Conservation (phyloP, 2,329 filamentous ascomycete species). For the Ceratocystis diversiconidia region DNA sequence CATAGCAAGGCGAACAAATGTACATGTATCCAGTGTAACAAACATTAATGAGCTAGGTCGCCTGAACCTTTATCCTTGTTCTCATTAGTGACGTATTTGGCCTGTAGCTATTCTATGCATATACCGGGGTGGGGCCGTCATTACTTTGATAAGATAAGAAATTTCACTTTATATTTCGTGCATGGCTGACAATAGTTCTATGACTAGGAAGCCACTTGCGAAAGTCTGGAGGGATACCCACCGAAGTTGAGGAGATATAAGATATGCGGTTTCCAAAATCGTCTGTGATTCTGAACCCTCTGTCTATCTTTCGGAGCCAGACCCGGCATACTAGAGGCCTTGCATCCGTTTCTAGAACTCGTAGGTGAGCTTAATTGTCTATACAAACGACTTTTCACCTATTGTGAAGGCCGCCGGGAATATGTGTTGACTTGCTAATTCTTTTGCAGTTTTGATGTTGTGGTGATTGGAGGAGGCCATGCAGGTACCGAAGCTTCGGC, state of each 20-base stretch:
- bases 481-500: slow-evolving; percentile 88
- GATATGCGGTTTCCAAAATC: slow-evolving; percentile 2
- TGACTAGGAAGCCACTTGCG: too few species aligned
- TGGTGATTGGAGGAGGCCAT: slow-evolving; percentile 92
- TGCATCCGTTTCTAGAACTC: slow-evolving; percentile 5
- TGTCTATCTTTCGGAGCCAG: not conserved
- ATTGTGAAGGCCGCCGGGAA: not conserved
- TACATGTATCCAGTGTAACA: not conserved
- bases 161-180: not conserved
- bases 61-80: not conserved
- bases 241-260: not conserved
- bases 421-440: not conserved
- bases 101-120: slow-evolving; percentile 6
- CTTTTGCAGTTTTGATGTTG: slow-evolving; percentile 56
- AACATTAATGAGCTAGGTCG: not conserved
- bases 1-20: not conserved
- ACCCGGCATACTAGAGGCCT: slow-evolving; percentile 2
- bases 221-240: not conserved
- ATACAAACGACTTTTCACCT: not conserved
- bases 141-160: slow-evolving; percentile 18
- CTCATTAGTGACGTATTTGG: not conserved
- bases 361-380: not conserved
- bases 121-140: slow-evolving; percentile 7
- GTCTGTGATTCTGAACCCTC: not conserved
- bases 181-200: not conserved